Evolutionary conservation across 2,329 filamentous ascomycete species (phyloP), one percentile per base, ranked within the genome.

Genomic region (Emmonsia crescens): DNA sequence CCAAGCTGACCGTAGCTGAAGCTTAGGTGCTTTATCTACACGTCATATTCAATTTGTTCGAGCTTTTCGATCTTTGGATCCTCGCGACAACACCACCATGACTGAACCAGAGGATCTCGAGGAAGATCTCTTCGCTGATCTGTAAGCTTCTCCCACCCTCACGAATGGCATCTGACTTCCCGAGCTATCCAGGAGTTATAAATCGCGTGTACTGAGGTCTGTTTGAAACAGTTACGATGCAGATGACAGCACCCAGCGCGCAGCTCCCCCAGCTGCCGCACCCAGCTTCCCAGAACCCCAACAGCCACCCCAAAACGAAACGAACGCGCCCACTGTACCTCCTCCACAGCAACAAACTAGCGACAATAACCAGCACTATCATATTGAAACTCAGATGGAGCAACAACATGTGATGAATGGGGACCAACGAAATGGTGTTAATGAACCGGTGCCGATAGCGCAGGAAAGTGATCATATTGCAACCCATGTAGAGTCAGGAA

Each of bases 81-180:
- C 9, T 10, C 38, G 36, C 49, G 52, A 12, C 21, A 56, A n/a
- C 60, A 63, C 63, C 74, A 81, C 57, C 69, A 94, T 93, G 89
- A 85, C 89, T 56, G 90, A 94, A 71, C 80, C 83, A 60, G 89
- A 92, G 71, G 89, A 89, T 68, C 86, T 91, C 68, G 91, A 96
- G 69, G 92, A 96, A 72, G 91, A 96, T 82, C 89, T 96, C 77
- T 96, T 96, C 76, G 91, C 91, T 70, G 92, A 96, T 78, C 84
- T 96, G 91, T 96, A 80, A 78, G 90, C 83, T 61, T 33, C 5
- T 46, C 40, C 52, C n/a, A 55, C 55, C 10, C 33, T 51, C 29
- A n/a, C 29, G 48, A 12, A 59, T 24, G 16, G 9, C 19, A 27
- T 59, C 5, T 19, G 21, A 38, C 9, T 54, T 38, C 21, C 19